A percentile compares a stretch with the other conserved stretches of the same genome.
Evolutionary conservation across 2,329 filamentous ascomycete genomes (phyloP).

Genomic region (Cladosporium velox): DNA sequence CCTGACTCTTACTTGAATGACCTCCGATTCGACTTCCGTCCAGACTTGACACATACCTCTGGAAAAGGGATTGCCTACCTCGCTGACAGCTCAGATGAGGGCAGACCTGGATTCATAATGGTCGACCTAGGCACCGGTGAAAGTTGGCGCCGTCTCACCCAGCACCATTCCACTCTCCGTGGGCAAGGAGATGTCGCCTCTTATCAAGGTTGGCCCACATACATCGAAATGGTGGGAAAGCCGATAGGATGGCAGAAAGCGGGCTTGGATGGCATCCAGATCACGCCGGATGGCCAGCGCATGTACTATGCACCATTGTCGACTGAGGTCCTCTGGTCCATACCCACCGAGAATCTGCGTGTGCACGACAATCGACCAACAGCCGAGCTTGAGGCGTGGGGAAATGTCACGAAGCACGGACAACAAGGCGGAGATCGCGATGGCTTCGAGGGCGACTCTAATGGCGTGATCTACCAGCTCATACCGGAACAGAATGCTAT

Average conservation of each 20-base stretch:
- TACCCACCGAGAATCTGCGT: constrained; percentile 38
- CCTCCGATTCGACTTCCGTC: constrained; percentile 48
- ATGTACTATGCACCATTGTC: constrained; percentile 49
- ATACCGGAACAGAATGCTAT: constrained; percentile 51
- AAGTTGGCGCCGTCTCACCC: constrained; percentile 43
- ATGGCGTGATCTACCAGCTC: constrained; percentile 49
- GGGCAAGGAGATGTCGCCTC: constrained; percentile 34
- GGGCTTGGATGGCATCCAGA: constrained; percentile 43
- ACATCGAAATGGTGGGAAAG: constrained; percentile 31
- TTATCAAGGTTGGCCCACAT: constrained; percentile 37
- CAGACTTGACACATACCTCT: constrained; percentile 40
- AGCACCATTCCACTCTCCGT: constrained; percentile 37
- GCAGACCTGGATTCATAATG: constrained; percentile 51
- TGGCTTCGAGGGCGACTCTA: constrained; percentile 48
- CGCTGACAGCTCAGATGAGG: constrained; percentile 49
- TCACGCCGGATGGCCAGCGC: constrained; percentile 39
- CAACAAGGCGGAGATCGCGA: constrained; percentile 50
- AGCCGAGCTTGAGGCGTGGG: constrained; percentile 44
- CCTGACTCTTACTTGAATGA: constrained; percentile 53
- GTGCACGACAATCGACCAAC: constrained; percentile 37
- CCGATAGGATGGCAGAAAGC: constrained; percentile 33
- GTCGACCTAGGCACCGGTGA: constrained; percentile 46
- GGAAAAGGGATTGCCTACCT: constrained; percentile 49
- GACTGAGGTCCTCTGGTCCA: constrained; percentile 39
- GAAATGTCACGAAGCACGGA: constrained; percentile 50